Base-by-base conservation (phyloP, 257 asterid genomes). In the Leonotis leonurus region DNA sequence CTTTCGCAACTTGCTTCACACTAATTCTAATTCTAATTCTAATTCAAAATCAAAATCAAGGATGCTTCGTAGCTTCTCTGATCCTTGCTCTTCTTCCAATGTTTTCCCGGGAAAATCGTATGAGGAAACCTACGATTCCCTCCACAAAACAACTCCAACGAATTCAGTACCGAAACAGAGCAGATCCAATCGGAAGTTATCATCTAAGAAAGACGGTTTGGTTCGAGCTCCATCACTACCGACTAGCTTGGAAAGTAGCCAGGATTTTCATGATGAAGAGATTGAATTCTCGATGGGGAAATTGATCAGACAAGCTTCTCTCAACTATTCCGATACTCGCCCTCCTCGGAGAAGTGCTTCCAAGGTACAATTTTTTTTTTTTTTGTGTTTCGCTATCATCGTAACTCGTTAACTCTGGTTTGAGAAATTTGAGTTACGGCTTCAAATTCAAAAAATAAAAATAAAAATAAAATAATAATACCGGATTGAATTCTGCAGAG, bases 291-390 rank as follows among this genome's bases (percentile, higher is more conserved):
- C 81, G 36, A 74, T 83, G 90, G 87, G 90, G 0, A 78, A 80
- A 63, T 70, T 83, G 67, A 83, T 83, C 52, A 76, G 85, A 46
- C 90, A 78, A 69, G 95, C 95, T 46, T 86, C 95, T 30, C 50
- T 84, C 48, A 81, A 68, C 40, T 56, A 60, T 11, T 59, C 85
- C 1, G 70, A 70, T 11, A 59, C 41, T 4, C 32, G 70, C 18
- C 84, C 84, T 41, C 83, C 83, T 0, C 63, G 76, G 60, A 44
- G 37, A 50, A 69, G 50, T 32, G 27, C 75, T 43, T 4, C 77
- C 5, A 68, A 72, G 77, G 76, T 71, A 40, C 0, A 0, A 1
- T 5, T 5, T 5, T 14, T 18, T 40, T 14, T 1, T n/a, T 6
- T 14, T 5, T 40, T 10, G 14, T 37, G 4, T 12, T 12, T 37